Evolutionary conservation across 441 rosid species (phyloP), one percentile per base, ranked within the genome.

Genomic region (Populus hybrid): DNA sequence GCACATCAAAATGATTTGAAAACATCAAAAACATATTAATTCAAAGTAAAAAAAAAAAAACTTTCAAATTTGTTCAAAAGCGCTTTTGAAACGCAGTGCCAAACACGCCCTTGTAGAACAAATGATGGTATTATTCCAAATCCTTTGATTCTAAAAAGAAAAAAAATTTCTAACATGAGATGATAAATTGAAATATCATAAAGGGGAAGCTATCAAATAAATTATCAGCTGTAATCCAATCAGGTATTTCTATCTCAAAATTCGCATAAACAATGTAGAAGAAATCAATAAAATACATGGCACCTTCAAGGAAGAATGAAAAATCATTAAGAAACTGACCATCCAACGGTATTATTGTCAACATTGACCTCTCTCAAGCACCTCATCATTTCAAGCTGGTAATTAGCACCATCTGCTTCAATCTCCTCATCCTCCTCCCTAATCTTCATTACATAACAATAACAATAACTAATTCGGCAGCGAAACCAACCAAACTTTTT

Each of bases 301-400:
- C 35, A 69, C 18, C 61, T 21, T 7, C 61, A 53, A 32, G 18
- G 30, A 32, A 40, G 46, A 26, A 40, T 1, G 38, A 34, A 70
- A 11, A 36, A 14, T 30, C 21, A 1, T 30, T 34, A 68, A 38
- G 3, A 76, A 72, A 69, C 85, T 77, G 82, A 93, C 99, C 99
- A 95, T 64, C 98, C 98, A 69, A 95, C 98, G 3, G 99, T 95
- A 85, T 95, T 95, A 83, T 95, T 95, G 82, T 95, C 99, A 32
- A 95, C 99, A 81, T 95, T 95, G 78, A 95, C 99, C 89, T 95
- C 99, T 79, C 98, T 88, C 78, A 95, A 83, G 80, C 99, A 95
- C 81, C 97, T 88, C 99, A 95, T 93, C 99, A 95, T 93, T 70
- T 95, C 99, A 85, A 95, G 99, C 89, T 95, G 99, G 82, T 95